phyloP scores from a whole-genome alignment of 441 rosid genomes.

The Corymbia calophylla region DNA sequence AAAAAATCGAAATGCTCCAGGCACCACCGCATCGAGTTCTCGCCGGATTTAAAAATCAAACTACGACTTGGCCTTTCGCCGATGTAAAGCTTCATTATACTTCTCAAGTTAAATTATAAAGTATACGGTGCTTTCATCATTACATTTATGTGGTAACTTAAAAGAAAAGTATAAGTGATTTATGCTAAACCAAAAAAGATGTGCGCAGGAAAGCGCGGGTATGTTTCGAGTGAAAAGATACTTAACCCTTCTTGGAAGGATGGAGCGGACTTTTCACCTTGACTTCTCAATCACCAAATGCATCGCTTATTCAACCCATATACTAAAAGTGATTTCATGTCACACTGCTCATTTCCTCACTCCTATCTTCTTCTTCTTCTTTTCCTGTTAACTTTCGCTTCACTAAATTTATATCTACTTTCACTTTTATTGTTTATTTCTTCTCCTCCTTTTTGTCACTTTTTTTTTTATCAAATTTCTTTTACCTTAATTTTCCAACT shows the following conservation, averaged over 20 bases:
- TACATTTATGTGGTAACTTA: background rate
- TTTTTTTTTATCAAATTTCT: background rate
- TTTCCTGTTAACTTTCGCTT: background rate
- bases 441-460: background rate
- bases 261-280: background rate
- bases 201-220: background rate
- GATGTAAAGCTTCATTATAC: background rate
- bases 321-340: background rate
- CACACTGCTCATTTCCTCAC: background rate
- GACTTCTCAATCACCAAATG: background rate
- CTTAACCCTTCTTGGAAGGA: background rate
- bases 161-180: background rate
- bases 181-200: background rate
- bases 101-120: background rate
- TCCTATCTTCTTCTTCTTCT: background rate
- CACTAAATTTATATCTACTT: background rate
- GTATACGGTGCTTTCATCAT: background rate
- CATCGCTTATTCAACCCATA: background rate
- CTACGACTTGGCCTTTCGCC: background rate
- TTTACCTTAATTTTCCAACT: background rate
- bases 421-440: background rate
- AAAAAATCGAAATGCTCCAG: background rate
- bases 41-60: background rate
- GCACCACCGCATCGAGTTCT: rapidly evolving
- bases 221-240: background rate